phyloP scores from a whole-genome alignment of 208 protist species.

The Polymyxa betae region DNA sequence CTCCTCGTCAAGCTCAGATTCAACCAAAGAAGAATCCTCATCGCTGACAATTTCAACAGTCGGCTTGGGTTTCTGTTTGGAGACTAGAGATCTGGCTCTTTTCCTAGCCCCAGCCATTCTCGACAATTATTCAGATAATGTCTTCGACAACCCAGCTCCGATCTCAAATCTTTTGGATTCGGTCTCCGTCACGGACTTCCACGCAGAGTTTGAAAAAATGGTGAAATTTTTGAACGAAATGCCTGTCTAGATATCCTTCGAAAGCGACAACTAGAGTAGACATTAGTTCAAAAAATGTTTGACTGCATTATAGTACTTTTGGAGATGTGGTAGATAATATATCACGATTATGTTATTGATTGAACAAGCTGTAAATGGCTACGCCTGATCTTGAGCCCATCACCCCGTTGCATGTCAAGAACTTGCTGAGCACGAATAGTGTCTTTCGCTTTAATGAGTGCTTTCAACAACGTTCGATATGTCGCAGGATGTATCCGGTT shows the following conservation, averaged over 20 bases:
- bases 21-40: background rate
- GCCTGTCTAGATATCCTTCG: too few species aligned
- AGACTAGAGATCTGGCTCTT: background rate
- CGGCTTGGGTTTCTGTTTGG: background rate
- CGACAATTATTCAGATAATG: too few species aligned
- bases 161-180: background rate
- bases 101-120: too few species aligned
- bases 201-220: background rate
- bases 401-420: background rate
- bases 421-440: background rate
- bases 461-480: background rate
- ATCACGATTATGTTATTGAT: too few species aligned
- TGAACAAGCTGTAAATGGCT: background rate
- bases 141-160: background rate
- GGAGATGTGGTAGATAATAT: too few species aligned
- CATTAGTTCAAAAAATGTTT: too few species aligned
- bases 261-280: too few species aligned
- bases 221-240: too few species aligned
- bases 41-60: background rate
- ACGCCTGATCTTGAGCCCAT: background rate
- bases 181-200: conserved; percentile 3
- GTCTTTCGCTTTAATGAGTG: background rate
- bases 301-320: too few species aligned
- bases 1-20: conserved; percentile 22
- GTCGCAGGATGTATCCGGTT: background rate